These are phyloP conservation scores for Neurospora sp. DNA, from an alignment of 495 filamentous ascomycete genomes.

Conservation along the genomic window DNA sequence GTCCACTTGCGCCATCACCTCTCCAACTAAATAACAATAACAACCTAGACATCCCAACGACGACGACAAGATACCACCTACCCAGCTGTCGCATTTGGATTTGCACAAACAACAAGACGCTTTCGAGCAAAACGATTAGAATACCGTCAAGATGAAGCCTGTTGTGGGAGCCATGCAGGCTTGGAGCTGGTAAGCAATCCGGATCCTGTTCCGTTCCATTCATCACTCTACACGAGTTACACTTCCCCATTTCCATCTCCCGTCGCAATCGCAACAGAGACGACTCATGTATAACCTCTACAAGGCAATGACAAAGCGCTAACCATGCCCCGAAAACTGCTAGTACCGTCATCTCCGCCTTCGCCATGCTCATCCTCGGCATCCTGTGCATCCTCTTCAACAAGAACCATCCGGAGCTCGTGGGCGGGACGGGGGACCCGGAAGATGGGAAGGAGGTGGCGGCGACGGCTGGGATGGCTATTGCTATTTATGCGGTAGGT, in stretches of 20 bases:
- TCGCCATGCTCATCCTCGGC: conserved; percentile 81
- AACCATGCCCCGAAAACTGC: neutral
- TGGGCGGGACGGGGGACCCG: conserved; percentile 65
- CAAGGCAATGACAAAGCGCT: neutral
- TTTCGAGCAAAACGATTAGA: neutral
- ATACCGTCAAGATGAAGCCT: conserved; percentile 67
- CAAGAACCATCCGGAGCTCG: conserved; percentile 67
- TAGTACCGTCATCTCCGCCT: conserved; percentile 82
- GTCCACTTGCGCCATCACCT: neutral
- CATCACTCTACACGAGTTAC: neutral
- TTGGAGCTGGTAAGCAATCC: conserved; percentile 70
- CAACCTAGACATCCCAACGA: neutral
- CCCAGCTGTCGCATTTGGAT: too few species aligned
- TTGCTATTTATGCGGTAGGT: conserved; percentile 56
- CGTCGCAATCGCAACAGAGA: neutral
- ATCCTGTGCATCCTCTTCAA: conserved; percentile 72
- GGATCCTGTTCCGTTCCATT: neutral
- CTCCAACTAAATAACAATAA: neutral
- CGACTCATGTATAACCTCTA: neutral
- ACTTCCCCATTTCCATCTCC: neutral
- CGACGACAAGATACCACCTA: too few species aligned
- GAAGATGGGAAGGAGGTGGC: conserved; percentile 67
- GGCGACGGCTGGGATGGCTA: conserved; percentile 71
- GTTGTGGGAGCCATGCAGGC: conserved; percentile 82
- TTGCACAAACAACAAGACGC: too few species aligned